Evolutionary conservation across 176 grass and related monocot genomes (phyloP).

Genomic region (Paspalum vaginatum): DNA sequence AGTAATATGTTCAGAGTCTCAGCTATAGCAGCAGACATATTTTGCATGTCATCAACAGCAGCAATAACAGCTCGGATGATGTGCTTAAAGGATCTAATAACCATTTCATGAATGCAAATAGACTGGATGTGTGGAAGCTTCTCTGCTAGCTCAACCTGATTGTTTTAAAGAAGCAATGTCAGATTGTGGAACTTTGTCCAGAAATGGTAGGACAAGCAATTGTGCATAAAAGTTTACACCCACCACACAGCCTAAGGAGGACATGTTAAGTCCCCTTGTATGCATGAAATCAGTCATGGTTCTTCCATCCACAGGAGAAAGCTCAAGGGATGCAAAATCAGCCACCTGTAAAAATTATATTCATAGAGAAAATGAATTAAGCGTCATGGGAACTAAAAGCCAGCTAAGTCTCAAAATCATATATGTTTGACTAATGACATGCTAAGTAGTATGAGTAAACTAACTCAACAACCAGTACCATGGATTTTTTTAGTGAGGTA

Average conservation of each 20-base stretch:
- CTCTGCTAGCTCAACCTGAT: conserved; percentile 90
- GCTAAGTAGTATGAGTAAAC: not conserved
- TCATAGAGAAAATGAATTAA: conserved; percentile 26
- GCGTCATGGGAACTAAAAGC: conserved; percentile 13
- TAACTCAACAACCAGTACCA: not conserved
- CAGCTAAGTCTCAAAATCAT: conserved; percentile 21
- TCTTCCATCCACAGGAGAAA: conserved; percentile 98
- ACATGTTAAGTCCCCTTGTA: conserved; percentile 91
- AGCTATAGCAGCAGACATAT: conserved; percentile 74
- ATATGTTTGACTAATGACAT: not conserved
- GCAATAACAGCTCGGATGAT: conserved; percentile 90
- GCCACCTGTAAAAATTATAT: conserved; percentile 61
- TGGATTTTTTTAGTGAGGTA: conserved; percentile 12
- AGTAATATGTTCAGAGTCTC: conserved; percentile 90
- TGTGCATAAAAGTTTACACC: conserved; percentile 42
- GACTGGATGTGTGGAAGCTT: conserved; percentile 98
- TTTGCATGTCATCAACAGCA: conserved; percentile 69
- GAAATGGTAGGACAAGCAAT: conserved; percentile 27
- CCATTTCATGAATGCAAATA: conserved; percentile 99
- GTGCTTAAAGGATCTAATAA: conserved; percentile 93
- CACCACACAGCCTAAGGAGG: conserved; percentile 86
- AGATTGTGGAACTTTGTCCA: conserved; percentile 28
- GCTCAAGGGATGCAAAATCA: conserved; percentile 99
- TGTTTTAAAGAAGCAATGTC: conserved; percentile 32
- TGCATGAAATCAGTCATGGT: conserved; percentile 99